Percentiles rank a stretch among this genome's conserved stretches.
These are phyloP conservation scores for Phytophthora meadii DNA, from an alignment of 352 stramenopile species.

Conservation along the genomic window DNA sequence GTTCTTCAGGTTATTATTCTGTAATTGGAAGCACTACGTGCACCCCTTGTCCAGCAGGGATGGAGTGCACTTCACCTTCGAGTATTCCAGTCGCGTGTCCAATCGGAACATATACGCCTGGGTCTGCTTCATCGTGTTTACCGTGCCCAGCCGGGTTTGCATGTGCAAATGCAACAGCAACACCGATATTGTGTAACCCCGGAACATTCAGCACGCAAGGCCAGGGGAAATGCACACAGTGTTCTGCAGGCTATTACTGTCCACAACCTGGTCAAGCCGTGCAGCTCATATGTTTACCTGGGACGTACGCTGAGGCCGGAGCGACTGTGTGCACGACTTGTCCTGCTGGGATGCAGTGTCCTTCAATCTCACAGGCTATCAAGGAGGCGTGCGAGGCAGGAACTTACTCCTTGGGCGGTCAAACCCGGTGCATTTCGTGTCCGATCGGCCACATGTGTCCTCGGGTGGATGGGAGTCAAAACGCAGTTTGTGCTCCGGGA, in stretches of 20 bases:
- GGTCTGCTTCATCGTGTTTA: constrained; percentile 41
- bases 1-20: constrained; percentile 53
- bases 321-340: constrained; percentile 57
- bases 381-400: constrained; percentile 54
- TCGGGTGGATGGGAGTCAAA: constrained; percentile 51
- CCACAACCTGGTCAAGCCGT: constrained; percentile 46
- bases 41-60: constrained; percentile 52
- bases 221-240: constrained; percentile 62
- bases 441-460: constrained; percentile 66
- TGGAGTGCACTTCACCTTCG: constrained; percentile 53
- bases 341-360: constrained; percentile 67
- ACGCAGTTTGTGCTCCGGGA: constrained; percentile 49
- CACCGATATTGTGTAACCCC: constrained; percentile 50
- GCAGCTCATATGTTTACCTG: constrained; percentile 55
- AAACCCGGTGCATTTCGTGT: constrained; percentile 54
- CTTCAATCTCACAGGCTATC: constrained; percentile 43
- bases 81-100: constrained; percentile 43
- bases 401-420: constrained; percentile 70
- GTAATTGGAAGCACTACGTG: constrained; percentile 45
- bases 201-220: constrained; percentile 58
- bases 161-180: constrained; percentile 35
- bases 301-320: constrained; percentile 56
- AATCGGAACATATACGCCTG: constrained; percentile 54
- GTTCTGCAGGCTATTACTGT: constrained; percentile 67
- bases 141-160: constrained; percentile 50